Conservation (phyloP, 2,329 filamentous ascomycete species). For the Exophiala sp. region DNA sequence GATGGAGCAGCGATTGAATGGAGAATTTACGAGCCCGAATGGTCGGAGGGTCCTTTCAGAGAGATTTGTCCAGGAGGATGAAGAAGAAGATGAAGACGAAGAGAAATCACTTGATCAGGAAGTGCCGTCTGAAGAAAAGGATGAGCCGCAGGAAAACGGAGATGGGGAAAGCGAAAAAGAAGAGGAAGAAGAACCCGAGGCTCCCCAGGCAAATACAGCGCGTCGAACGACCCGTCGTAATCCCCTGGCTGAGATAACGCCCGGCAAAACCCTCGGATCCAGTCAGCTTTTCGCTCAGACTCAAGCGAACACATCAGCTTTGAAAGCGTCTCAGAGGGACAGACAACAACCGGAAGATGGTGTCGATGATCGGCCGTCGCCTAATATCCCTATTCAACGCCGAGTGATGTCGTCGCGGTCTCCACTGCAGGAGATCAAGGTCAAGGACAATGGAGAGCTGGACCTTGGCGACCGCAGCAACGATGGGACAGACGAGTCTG, state of each 20-base stretch:
- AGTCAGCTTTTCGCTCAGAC: constrained; percentile 24
- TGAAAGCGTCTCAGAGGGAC: constrained; percentile 7
- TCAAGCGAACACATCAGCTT: constrained; percentile 23
- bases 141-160: not conserved
- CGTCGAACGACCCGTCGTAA: not conserved
- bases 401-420: constrained; percentile 9
- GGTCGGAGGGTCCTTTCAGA: constrained; percentile 8
- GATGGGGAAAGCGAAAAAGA: constrained; percentile 5
- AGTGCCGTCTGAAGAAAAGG: not conserved
- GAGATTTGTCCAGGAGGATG: constrained; percentile 16
- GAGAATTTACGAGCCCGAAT: not conserved
- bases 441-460: constrained; percentile 7
- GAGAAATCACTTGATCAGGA: constrained; percentile 4
- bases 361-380: constrained; percentile 24
- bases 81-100: constrained; percentile 17
- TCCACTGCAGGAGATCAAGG: constrained; percentile 8
- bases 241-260: constrained; percentile 8
- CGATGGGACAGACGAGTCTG: constrained; percentile 3
- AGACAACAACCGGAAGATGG: constrained; percentile 1
- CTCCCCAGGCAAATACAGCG: constrained; percentile 19
- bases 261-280: constrained; percentile 12
- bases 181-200: not conserved
- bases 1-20: constrained; percentile 20
- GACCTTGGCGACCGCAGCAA: not conserved
- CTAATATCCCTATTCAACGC: constrained; percentile 21